Evolutionary conservation across 225 moss, liverwort and hornwort genomes (phyloP).

Genomic region (Ulota crispa): DNA sequence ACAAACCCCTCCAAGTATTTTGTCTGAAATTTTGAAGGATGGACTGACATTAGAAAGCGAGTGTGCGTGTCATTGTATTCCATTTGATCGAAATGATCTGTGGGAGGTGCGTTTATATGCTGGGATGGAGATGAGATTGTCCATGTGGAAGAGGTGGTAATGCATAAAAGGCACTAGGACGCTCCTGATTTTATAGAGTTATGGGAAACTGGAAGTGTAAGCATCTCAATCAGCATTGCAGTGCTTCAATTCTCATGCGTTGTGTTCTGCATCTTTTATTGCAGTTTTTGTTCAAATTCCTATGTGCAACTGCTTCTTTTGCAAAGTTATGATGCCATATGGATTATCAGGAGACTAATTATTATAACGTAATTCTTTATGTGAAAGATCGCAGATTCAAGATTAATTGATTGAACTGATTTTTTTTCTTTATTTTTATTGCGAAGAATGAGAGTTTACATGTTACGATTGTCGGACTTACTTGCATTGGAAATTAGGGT

Average conservation of each 20-base stretch:
- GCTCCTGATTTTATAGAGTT: background rate
- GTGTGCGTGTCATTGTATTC: background rate
- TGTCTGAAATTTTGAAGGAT: background rate
- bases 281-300: background rate
- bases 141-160: background rate
- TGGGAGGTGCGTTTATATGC: background rate
- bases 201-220: conserved; percentile 14
- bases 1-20: background rate
- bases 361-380: background rate
- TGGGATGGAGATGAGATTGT: background rate
- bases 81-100: background rate
- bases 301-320: background rate
- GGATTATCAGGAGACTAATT: background rate
- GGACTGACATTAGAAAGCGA: background rate
- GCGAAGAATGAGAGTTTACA: background rate
- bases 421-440: background rate
- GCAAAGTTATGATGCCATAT: background rate
- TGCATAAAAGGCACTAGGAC: background rate
- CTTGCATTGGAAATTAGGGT: background rate
- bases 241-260: background rate
- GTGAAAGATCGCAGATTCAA: background rate
- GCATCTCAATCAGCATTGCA: background rate
- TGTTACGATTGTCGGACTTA: background rate
- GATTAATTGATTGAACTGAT: background rate
- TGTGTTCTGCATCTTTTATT: background rate